These are phyloP conservation scores for Pleurozium schreberi DNA, from an alignment of 225 moss, liverwort and hornwort species.

Conservation along the genomic window DNA sequence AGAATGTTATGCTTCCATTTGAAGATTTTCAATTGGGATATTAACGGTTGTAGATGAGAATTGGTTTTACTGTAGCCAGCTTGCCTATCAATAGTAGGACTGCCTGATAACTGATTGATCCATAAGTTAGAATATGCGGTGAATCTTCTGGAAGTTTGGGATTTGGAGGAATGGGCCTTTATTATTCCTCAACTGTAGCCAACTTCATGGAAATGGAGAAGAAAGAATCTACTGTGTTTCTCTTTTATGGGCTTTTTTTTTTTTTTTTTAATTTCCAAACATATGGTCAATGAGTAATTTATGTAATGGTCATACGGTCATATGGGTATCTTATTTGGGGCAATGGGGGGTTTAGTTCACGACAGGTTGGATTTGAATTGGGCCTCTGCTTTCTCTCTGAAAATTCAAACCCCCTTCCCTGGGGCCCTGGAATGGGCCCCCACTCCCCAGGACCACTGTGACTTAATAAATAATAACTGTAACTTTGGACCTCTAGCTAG, in stretches of 20 bases:
- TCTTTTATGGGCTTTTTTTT: no score
- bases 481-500: not conserved
- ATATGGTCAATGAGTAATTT: not conserved
- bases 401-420: not conserved
- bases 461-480: no score
- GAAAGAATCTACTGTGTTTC: not conserved
- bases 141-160: not conserved
- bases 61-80: not conserved
- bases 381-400: not conserved
- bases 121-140: not conserved
- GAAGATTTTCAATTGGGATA: not conserved
- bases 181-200: not conserved
- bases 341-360: no score
- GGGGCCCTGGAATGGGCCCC: not conserved
- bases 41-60: not conserved
- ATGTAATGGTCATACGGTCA: no score
- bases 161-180: not conserved
- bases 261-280: no score
- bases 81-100: not conserved
- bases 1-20: no score
- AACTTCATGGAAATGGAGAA: not conserved
- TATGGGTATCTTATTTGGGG: not conserved
- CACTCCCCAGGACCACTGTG: not conserved
- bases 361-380: not conserved
- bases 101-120: not conserved